A percentile compares a stretch with the other conserved stretches of the same genome.
Evolutionary conservation across 768 basidiomycete genomes (phyloP).

Genomic region (Suillus subalutaceus): DNA sequence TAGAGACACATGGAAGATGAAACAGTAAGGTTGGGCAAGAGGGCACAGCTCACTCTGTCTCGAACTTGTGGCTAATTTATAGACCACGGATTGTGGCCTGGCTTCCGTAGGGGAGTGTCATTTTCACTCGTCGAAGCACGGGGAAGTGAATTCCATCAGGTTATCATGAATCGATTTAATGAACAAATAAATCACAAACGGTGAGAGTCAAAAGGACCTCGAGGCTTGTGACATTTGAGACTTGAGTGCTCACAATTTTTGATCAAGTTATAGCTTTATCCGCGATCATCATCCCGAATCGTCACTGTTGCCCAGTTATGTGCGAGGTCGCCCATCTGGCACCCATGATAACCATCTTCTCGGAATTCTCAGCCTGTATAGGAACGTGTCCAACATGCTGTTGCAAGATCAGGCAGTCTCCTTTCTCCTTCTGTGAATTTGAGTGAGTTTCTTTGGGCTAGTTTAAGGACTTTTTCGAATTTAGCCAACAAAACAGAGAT

Average conservation of each 20-base stretch:
- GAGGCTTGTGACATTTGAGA: constrained; percentile 1
- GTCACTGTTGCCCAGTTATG: background rate
- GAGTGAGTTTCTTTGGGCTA: constrained; percentile 4
- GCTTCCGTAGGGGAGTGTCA: background rate
- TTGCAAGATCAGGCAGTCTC: constrained; percentile 4
- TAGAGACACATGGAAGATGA: background rate
- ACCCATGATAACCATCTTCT: background rate
- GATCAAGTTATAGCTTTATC: background rate
- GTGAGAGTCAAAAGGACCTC: constrained; percentile 3
- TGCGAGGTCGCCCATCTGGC: constrained; percentile 1
- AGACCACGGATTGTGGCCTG: constrained; percentile 2
- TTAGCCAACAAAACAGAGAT: constrained; percentile 7
- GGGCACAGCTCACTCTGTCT: constrained; percentile 1
- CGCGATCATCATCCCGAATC: background rate
- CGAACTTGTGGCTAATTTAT: constrained; percentile 4
- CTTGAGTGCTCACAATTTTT: constrained; percentile 2
- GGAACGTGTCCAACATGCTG: constrained; percentile 9
- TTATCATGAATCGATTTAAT: constrained; percentile 3
- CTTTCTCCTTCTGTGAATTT: constrained; percentile 5
- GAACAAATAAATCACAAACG: background rate
- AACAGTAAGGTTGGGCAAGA: background rate
- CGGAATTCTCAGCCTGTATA: background rate
- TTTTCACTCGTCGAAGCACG: background rate
- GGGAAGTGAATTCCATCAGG: constrained; percentile 3
- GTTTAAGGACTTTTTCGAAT: constrained; percentile 6